These are phyloP conservation scores for Aspergillus puulaauensis DNA, from an alignment of 2,329 filamentous ascomycete genomes.

Conservation along the genomic window DNA sequence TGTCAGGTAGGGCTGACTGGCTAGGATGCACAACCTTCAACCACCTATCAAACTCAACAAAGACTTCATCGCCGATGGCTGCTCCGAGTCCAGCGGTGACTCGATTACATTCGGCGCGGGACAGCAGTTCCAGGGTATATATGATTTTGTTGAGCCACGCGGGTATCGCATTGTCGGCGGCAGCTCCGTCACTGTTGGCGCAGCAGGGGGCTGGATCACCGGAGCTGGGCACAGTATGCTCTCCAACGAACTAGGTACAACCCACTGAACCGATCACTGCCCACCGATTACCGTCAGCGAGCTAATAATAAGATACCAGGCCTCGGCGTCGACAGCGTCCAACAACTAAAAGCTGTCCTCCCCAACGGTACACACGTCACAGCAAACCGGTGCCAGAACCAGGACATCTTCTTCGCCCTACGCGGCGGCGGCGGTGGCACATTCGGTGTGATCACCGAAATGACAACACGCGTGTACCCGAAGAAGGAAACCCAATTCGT, in stretches of 20 bases:
- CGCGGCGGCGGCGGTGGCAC: constrained; percentile 18
- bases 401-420: constrained; percentile 19
- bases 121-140: constrained; percentile 18
- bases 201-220: constrained; percentile 17
- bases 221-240: constrained; percentile 17
- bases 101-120: constrained; percentile 19
- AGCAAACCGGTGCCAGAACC: constrained; percentile 17
- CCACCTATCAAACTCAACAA: constrained; percentile 16
- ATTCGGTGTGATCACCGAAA: constrained; percentile 19
- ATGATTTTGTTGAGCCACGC: constrained; percentile 16
- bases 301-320: background rate
- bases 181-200: constrained; percentile 11
- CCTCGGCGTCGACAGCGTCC: constrained; percentile 17
- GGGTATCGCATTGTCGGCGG: constrained; percentile 17
- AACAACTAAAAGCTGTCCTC: constrained; percentile 13
- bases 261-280: background rate
- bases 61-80: constrained; percentile 14
- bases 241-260: constrained; percentile 16
- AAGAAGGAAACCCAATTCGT: constrained; percentile 12
- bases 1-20: background rate
- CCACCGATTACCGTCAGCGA: no score
- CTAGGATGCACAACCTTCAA: constrained; percentile 15
- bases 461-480: constrained; percentile 14
- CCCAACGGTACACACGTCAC: constrained; percentile 16
- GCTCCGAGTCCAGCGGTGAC: constrained; percentile 7